Base-by-base conservation (phyloP, 2,329 filamentous ascomycete genomes). In the Kalmusia sp. region DNA sequence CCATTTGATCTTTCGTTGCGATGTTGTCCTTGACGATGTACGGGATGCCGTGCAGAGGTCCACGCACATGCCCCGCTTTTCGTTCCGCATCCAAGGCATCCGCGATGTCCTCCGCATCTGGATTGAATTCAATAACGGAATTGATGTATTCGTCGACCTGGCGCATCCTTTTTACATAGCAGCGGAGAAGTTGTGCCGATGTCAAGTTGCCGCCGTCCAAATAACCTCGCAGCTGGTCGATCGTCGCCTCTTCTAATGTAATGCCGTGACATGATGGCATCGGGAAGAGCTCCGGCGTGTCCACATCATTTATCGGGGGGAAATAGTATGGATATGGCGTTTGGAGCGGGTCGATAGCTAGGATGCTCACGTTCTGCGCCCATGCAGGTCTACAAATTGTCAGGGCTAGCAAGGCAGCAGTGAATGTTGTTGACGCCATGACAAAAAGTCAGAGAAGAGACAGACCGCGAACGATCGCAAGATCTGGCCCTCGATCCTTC, bases 41-140 rank as follows among this genome's bases (percentile, higher is more conserved):
- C 0, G 90, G 89, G 37, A 93, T 90, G 3, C 89, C 89, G 68
- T 92, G 89, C 1, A 93, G 79, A 1, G 85, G 84, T 1, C 88
- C 83, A n/a, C 87, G 82, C 8, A 86, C 70, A 33, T 75, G 77
- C 21, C 86, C 86, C 1, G 74, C 63, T 11, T 69, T 65, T 15
- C 89, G 81, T 71, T 92, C 88, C 0, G 65, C 68, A 62, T 92
- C 89, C 25, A 86, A 76, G 12, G 77, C 65, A 4, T 75, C 74
- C 3, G 89, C 89, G 51, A 91, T 90, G 19, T 72, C 59, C 28
- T 88, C 74, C 8, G 80, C 81, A 67, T 92, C 88, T 0, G 89
- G 88, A 67, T 92, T 92, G 31, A 86, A 62, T 63, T 92, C 83
- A 40, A 90, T 75, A 22, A 91, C 68, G 6, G 85, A 79, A 60